Evolutionary conservation across 805 yeast species (phyloP).

Genomic region (Ascoidea rubescens): DNA sequence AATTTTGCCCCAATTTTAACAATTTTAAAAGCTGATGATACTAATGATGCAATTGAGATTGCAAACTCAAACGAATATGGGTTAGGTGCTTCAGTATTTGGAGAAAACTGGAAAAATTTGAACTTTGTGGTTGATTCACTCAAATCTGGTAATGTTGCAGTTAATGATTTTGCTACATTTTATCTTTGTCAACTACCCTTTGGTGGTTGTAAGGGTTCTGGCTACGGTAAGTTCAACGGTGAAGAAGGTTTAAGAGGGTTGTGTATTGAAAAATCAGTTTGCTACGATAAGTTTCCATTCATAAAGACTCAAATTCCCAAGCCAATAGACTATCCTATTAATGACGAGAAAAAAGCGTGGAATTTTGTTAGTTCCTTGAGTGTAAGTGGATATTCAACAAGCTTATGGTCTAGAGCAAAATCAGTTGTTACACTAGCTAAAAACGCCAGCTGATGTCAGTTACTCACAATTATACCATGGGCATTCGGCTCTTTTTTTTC

Average conservation of each 20-base stretch:
- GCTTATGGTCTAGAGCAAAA: slow-evolving; percentile 54
- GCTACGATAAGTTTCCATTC: slow-evolving; percentile 70
- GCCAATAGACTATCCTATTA: slow-evolving; percentile 85
- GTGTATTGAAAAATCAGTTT: slow-evolving; percentile 76
- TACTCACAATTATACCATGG: too few species aligned
- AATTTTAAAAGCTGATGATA: slow-evolving; percentile 54
- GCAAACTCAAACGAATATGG: slow-evolving; percentile 86
- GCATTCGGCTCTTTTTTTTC: too few species aligned
- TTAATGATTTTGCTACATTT: slow-evolving; percentile 94
- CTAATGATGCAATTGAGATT: slow-evolving; percentile 55
- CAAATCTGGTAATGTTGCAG: slow-evolving; percentile 85
- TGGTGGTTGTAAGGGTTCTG: slow-evolving; percentile 88
- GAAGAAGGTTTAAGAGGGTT: slow-evolving; percentile 90
- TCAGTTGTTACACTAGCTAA: slow-evolving; percentile 36
- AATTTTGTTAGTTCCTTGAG: slow-evolving; percentile 70
- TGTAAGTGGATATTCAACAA: slow-evolving; percentile 67
- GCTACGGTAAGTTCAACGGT: slow-evolving; percentile 97
- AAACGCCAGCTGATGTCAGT: too few species aligned
- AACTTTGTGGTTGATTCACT: slow-evolving; percentile 49
- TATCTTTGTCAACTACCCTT: slow-evolving; percentile 94
- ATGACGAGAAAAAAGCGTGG: slow-evolving; percentile 77
- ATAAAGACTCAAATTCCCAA: slow-evolving; percentile 76
- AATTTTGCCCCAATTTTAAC: slow-evolving; percentile 90
- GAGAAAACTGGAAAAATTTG: slow-evolving; percentile 46
- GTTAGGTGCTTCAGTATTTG: slow-evolving; percentile 78